phyloP scores from a whole-genome alignment of 2,329 filamentous ascomycete genomes.

The Sphaerulina vaccinii region DNA sequence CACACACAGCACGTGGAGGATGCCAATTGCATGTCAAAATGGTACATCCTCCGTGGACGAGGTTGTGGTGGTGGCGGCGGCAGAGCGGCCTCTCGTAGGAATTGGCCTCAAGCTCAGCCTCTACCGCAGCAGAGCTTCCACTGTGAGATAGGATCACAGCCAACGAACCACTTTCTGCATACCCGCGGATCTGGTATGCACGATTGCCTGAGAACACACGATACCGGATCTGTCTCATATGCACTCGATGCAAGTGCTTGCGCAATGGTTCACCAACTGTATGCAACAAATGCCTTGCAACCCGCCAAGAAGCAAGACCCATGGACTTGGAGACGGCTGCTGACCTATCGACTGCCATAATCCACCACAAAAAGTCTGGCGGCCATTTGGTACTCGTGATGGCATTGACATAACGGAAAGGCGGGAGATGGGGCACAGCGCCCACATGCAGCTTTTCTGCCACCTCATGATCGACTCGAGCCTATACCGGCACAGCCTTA shows the following conservation, averaged over 20 bases:
- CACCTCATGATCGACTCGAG: constrained; percentile 6
- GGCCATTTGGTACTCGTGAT: constrained; percentile 13
- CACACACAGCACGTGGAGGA: neutral
- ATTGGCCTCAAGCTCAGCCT: constrained; percentile 7
- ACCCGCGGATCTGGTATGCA: neutral
- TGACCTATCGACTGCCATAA: neutral
- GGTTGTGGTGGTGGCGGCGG: neutral
- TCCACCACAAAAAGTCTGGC: neutral
- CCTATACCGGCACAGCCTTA: constrained; percentile 19
- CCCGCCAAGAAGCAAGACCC: neutral
- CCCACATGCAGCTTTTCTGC: neutral
- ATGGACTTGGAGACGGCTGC: neutral
- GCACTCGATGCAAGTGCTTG: neutral
- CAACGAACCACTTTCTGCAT: neutral
- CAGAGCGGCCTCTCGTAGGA: constrained; percentile 10
- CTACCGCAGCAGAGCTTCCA: constrained; percentile 2
- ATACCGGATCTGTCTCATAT: neutral
- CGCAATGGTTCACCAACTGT: neutral
- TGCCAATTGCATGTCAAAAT: too few relatives aligned
- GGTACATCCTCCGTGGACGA: too few relatives aligned
- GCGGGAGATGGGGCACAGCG: constrained; percentile 7
- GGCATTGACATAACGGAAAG: neutral
- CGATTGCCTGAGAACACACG: constrained; percentile 1
- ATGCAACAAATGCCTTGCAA: neutral
- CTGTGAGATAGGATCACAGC: neutral